Conservation (phyloP, 495 filamentous ascomycete genomes). For the Coniosporium apollinis region DNA sequence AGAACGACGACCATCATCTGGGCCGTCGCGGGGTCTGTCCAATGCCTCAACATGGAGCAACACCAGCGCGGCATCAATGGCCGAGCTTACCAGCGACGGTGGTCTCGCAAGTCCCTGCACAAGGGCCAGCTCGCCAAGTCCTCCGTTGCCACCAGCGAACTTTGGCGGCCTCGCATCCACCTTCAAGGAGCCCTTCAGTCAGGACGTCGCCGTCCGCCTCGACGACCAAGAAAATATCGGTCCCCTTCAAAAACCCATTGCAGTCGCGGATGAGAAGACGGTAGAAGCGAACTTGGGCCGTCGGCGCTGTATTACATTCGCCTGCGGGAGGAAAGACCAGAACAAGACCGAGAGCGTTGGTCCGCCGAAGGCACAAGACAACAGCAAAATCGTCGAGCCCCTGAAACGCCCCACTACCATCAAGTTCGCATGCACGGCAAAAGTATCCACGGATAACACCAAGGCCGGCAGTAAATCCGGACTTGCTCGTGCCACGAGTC, state of each 20-base stretch:
- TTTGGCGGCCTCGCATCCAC: conserved; percentile 16
- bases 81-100: conserved; percentile 80
- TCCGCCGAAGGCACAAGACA: neutral
- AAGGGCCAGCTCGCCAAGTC: conserved; percentile 76
- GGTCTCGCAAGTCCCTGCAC: conserved; percentile 72
- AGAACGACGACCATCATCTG: conserved; percentile 4
- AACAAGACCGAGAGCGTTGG: conserved; percentile 22
- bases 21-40: conserved; percentile 23
- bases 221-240: conserved; percentile 19
- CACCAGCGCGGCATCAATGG: conserved; percentile 60
- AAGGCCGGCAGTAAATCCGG: conserved; percentile 6
- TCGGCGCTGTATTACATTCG: conserved; percentile 87
- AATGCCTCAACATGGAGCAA: conserved; percentile 59
- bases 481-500: conserved; percentile 16
- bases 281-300: conserved; percentile 37
- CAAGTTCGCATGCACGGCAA: conserved; percentile 43
- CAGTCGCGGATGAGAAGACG: conserved; percentile 9
- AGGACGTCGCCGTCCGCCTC: conserved; percentile 9
- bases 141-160: conserved; percentile 38
- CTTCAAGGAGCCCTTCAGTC: conserved; percentile 17
- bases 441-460: conserved; percentile 9
- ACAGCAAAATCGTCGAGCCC: conserved; percentile 18
- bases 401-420: conserved; percentile 36
- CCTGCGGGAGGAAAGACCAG: conserved; percentile 43
- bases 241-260: conserved; percentile 7